Base-by-base conservation (phyloP, 1,284 basidiomycete genomes). In the Heterobasidion irregulare region DNA sequence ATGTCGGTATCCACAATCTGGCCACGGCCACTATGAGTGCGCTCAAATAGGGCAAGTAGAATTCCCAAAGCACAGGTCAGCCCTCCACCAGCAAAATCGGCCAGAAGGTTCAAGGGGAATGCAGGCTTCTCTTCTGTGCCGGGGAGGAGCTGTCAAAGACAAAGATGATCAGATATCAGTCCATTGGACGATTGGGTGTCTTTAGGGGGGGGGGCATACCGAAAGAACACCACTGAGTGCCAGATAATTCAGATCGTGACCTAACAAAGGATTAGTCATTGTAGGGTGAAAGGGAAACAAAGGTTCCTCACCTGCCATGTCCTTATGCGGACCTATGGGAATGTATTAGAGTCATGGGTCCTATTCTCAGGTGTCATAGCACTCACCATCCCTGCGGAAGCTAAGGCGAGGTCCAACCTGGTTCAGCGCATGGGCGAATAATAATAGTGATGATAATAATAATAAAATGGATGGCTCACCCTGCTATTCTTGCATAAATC, bases 221-320 rank as follows among this genome's bases (percentile, higher is more conserved):
- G 84, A 83, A 9, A 92, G 72, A 6, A 88, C 76, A 0, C 91
- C 91, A 58, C 85, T 89, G 33, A 90, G 74, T 8, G 91, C 90
- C n/a, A 92, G 75, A 65, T 92, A 94, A 65, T 92, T 93, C 61
- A 93, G 80, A 65, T 94, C 91, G 65, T 93, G 91, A 19, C 86
- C 85, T 88, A 55, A 8, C 38, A 57, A 1, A 50, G 45, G 55
- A 18, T 61, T 53, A 59, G 36, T 36, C 50, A 16, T 45, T 50
- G 35, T 10, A 48, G n/a, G 18, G 36, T 32, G 41, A 52, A 36
- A 2, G 32, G 19, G 32, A 5, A 6, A 48, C n/a, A 12, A 73
- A 32, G n/a, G 48, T 61, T n/a, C 6, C 5, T 8, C 38, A 84
- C 85, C 86, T 34, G 86, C 86, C 83, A 87, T 86, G 61, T 83